phyloP scores from a whole-genome alignment of 2,329 filamentous ascomycete genomes.

The Pleoardoris graminearum region DNA sequence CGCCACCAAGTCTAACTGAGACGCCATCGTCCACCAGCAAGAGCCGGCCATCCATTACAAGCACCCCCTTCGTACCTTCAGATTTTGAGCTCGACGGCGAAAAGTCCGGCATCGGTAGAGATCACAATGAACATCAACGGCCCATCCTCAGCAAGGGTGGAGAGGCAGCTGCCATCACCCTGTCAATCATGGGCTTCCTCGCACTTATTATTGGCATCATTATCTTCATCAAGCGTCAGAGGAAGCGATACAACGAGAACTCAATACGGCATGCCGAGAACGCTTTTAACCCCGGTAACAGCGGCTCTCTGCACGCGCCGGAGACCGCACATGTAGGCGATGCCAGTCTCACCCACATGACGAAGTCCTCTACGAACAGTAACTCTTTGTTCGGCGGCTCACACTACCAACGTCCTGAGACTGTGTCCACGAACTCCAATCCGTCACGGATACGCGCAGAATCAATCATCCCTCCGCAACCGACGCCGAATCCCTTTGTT shows the following conservation, averaged over 20 bases:
- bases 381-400: conserved; percentile 33
- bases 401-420: conserved; percentile 37
- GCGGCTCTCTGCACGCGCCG: conserved; percentile 21
- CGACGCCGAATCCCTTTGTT: conserved; percentile 41
- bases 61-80: neutral
- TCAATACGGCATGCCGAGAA: conserved; percentile 27
- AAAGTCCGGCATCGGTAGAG: neutral
- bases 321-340: conserved; percentile 26
- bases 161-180: conserved; percentile 36
- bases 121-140: conserved; percentile 2
- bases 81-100: conserved; percentile 7
- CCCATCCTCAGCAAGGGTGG: conserved; percentile 31
- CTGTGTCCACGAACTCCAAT: conserved; percentile 32
- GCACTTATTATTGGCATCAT: conserved; percentile 28
- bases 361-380: conserved; percentile 28
- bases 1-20: neutral
- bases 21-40: neutral
- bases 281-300: conserved; percentile 32
- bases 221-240: conserved; percentile 31
- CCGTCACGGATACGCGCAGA: conserved; percentile 22
- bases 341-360: conserved; percentile 21
- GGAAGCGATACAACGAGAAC: conserved; percentile 18
- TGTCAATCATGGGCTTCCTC: conserved; percentile 34
- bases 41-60: neutral
- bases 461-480: conserved; percentile 13